Evolutionary conservation across 768 basidiomycete species (phyloP).

Genomic region (Russula abietina): DNA sequence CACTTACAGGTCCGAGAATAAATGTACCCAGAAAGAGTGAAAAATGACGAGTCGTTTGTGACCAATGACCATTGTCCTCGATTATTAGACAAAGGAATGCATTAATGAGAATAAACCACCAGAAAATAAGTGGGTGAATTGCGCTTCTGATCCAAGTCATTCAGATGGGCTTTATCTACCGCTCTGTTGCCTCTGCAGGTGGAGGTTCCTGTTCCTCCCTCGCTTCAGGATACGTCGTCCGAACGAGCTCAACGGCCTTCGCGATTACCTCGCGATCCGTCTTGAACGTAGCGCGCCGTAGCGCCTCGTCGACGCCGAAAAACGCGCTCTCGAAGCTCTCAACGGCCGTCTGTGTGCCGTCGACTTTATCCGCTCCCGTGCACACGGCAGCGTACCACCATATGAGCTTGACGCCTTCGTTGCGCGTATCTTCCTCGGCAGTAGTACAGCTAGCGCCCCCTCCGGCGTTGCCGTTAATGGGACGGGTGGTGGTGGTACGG

Average conservation of each 20-base stretch:
- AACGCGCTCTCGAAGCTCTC: slow-evolving; percentile 24
- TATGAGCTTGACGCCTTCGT: slow-evolving; percentile 39
- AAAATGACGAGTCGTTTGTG: neutral
- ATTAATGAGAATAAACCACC: neutral
- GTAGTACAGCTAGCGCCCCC: neutral
- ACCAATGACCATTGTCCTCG: neutral
- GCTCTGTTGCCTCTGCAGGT: neutral
- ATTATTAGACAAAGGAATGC: neutral
- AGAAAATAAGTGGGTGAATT: neutral
- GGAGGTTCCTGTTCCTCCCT: neutral
- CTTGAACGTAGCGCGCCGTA: slow-evolving; percentile 8
- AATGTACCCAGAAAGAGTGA: neutral
- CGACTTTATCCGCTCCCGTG: slow-evolving; percentile 28
- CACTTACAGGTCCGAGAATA: neutral
- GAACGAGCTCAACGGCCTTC: slow-evolving; percentile 11
- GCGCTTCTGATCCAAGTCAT: neutral
- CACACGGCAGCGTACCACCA: slow-evolving; percentile 46
- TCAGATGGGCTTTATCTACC: neutral
- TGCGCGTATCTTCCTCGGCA: neutral
- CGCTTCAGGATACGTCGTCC: slow-evolving; percentile 9
- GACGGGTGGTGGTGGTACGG: neutral
- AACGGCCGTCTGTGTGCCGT: slow-evolving; percentile 28
- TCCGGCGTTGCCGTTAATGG: neutral
- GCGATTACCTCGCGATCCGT: slow-evolving; percentile 14
- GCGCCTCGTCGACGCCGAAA: slow-evolving; percentile 11